A percentile compares a stretch with the other conserved stretches of the same genome.
Conservation (phyloP, 1,139 yeast species). For the Saccharomyces hybrid region DNA sequence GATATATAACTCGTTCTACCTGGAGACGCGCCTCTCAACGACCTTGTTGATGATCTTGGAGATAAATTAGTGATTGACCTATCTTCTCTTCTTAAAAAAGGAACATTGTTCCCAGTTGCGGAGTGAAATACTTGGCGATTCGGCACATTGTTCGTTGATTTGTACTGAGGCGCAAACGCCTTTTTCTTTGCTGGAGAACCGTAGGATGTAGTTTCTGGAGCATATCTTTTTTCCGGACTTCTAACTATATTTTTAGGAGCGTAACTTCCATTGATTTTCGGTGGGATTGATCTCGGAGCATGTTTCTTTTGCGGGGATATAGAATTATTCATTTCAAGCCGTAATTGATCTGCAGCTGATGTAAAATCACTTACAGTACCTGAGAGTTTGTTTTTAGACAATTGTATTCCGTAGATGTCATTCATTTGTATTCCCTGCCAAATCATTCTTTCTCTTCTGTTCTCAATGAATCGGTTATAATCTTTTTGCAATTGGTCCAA, state of each 20-base stretch:
- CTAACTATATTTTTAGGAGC: background rate
- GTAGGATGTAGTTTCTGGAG: background rate
- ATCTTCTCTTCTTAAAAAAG: background rate
- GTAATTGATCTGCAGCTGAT: conserved; percentile 26
- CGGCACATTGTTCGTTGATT: background rate
- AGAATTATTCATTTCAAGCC: background rate
- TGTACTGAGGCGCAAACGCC: background rate
- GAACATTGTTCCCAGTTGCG: background rate
- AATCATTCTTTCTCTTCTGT: conserved; percentile 24
- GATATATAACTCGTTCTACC: background rate
- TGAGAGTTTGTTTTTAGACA: background rate
- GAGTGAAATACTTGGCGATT: background rate
- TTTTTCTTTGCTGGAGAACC: conserved; percentile 7
- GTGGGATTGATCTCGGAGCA: background rate
- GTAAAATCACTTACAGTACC: conserved; percentile 14
- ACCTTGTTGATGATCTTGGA: background rate
- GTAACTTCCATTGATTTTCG: background rate
- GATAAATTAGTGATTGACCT: background rate
- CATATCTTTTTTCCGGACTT: conserved; percentile 4
- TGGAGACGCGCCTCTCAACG: background rate
- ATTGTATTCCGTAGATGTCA: conserved; percentile 17
- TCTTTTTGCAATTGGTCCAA: conserved; percentile 24
- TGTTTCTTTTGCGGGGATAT: background rate
- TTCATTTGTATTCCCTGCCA: conserved; percentile 26
- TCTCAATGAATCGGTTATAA: conserved; percentile 24